Percentiles rank a stretch among this genome's conserved stretches.
Evolutionary conservation across 495 filamentous ascomycete genomes (phyloP).

Genomic region (Talaromyces thailandensis): DNA sequence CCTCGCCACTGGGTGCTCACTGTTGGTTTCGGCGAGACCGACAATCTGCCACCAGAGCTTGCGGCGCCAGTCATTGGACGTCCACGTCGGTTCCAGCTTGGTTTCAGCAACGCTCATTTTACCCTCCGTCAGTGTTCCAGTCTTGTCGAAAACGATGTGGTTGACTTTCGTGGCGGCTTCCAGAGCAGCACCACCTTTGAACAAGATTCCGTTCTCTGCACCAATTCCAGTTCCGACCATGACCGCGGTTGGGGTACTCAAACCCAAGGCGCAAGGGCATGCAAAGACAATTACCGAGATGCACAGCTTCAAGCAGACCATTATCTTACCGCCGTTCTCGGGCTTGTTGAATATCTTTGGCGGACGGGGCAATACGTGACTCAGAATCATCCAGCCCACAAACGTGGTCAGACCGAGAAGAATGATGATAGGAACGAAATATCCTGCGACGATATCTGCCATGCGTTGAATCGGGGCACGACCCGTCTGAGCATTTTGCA

Average conservation of each 20-base stretch:
- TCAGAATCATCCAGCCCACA: conserved; percentile 88
- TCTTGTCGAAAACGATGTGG: conserved; percentile 98
- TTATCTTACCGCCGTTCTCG: conserved; percentile 75
- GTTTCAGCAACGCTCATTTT: conserved; percentile 82
- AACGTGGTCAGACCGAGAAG: conserved; percentile 79
- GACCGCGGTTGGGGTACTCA: conserved; percentile 92
- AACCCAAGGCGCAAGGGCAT: conserved; percentile 89
- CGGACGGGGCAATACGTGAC: conserved; percentile 71
- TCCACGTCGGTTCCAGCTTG: conserved; percentile 60
- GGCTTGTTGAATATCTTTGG: conserved; percentile 83
- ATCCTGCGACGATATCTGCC: conserved; percentile 85
- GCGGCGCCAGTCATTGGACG: conserved; percentile 53
- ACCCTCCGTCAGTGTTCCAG: conserved; percentile 87
- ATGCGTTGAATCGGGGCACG: conserved; percentile 91
- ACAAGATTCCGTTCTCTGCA: conserved; percentile 92
- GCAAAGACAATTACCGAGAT: conserved; percentile 99
- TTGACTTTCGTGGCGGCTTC: conserved; percentile 89
- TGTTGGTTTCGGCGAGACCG: conserved; percentile 85
- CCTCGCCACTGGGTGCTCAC: conserved; percentile 89
- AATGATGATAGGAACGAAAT: conserved; percentile 89
- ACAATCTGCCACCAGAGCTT: conserved; percentile 91
- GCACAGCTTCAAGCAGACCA: conserved; percentile 96
- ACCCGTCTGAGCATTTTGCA: conserved; percentile 92
- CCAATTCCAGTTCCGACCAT: conserved; percentile 98
- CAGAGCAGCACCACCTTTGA: conserved; percentile 90